Base-by-base conservation (phyloP, 1,284 basidiomycete genomes). In the Fistulina hepatica region DNA sequence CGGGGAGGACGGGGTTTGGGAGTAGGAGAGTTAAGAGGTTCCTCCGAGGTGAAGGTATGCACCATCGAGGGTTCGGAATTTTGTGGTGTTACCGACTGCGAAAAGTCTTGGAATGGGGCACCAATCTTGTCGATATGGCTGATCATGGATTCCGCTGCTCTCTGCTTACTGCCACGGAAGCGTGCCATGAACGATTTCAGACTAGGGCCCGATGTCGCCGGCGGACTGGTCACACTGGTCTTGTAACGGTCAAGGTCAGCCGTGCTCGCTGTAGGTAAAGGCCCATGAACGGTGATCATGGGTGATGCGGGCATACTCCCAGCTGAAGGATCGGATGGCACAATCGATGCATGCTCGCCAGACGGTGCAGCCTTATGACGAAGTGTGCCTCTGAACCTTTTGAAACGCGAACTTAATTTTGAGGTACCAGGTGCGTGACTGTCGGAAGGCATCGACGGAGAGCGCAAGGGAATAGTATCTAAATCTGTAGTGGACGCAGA, bases 101-200 rank as follows among this genome's bases (percentile, higher is more conserved):
- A n/a, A n/a, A n/a, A n/a, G 53, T 6, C 56, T 52, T 12, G 52
- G 45, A 13, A n/a, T n/a, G n/a, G n/a, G n/a, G n/a, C n/a, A n/a
- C n/a, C n/a, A n/a, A n/a, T n/a, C n/a, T n/a, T n/a, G n/a, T n/a
- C n/a, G n/a, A n/a, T n/a, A n/a, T n/a, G n/a, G n/a, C n/a, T n/a
- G n/a, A n/a, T n/a, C n/a, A n/a, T n/a, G n/a, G n/a, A n/a, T n/a
- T n/a, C n/a, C n/a, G n/a, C n/a, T n/a, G n/a, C n/a, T n/a, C n/a
- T n/a, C n/a, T n/a, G 69, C 44, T 67, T 71, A 52, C 76, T 85
- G 35, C 62, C 60, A 31, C 81, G 71, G 53, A 88, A 81, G 25
- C 80, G 71, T 20, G 81, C 73, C 71, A 88, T 84, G 55, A 88
- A 79, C 8, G 81, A 76, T 54, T 76, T 81, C 17, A 85, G 50